Base-by-base conservation (phyloP, 2,329 filamentous ascomycete genomes). In the Colletotrichum truncatum region DNA sequence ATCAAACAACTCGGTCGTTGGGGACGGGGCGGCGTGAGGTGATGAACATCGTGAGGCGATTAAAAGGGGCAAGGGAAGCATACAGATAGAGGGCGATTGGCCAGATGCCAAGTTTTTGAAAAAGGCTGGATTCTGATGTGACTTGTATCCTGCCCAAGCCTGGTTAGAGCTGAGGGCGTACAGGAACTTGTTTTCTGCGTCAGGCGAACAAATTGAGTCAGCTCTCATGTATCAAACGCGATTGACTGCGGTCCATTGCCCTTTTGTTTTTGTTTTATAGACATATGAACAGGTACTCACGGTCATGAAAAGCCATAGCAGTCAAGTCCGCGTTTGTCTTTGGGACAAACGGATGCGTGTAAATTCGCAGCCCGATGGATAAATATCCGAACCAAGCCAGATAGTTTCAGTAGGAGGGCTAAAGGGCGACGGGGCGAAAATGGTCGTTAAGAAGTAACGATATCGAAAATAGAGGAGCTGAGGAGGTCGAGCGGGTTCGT, bases 91-190 rank as follows among this genome's bases (percentile, higher is more conserved):
- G 9, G 89, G 89, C 2, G 85, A 78, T 77, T 95, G 92, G 68
- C 91, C 90, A 66, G 83, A 81, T 26, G 90, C 87, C 53, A 93
- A 84, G 64, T 84, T 87, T 48, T 86, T 81, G 80, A 95, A 93
- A 80, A 93, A 90, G 14, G 87, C 82, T 2, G 92, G 91, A 69
- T 94, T 88, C 71, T 89, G 83, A 68, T 88, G 82, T 52, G 84
- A 78, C 69, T 89, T 89, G 71, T 89, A 87, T 64, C 85, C 82
- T 36, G 90, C 89, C 90, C 91, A 94, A 69, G 88, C 83, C 69
- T 87, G 86, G 81, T 94, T 94, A 71, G 85, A 87, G 78, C 85
- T 85, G 71, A 94, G 78, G 66, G 89, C 88, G 73, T 86, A 85
- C 70, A 85, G 80, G 73, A 90, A 89, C 66, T 82, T 80, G 77